A percentile compares a stretch with the other conserved stretches of the same genome.
These are phyloP conservation scores for Coniosporium tulheliwenetii DNA, from an alignment of 2,329 filamentous ascomycete species.

Conservation along the genomic window DNA sequence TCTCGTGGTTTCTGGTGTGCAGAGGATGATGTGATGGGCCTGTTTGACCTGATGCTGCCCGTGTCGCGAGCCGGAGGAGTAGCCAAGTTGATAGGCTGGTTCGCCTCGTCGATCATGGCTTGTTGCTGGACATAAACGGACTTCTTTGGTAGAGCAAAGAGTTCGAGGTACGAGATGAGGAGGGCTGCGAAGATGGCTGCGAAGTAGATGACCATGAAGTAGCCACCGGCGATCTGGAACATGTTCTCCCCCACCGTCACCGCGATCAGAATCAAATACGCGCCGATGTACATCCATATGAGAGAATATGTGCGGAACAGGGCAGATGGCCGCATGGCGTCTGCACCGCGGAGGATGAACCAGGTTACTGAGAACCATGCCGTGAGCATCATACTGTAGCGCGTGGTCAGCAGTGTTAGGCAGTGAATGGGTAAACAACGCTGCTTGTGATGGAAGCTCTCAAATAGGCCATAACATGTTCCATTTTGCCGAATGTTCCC, in stretches of 20 bases:
- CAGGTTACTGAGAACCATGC: constrained; percentile 70
- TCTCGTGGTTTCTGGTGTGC: constrained; percentile 3
- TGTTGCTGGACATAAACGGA: constrained; percentile 48
- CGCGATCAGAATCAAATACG: constrained; percentile 57
- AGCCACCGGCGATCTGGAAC: constrained; percentile 57
- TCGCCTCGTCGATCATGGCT: constrained; percentile 17
- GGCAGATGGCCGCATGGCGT: constrained; percentile 69
- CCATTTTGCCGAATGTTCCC: too few species aligned
- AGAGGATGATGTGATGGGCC: constrained; percentile 5
- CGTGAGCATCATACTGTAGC: constrained; percentile 56
- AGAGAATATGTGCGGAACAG: constrained; percentile 68
- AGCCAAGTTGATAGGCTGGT: too few species aligned
- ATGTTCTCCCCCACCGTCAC: constrained; percentile 65
- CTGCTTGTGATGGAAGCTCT: too few species aligned
- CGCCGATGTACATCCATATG: constrained; percentile 67
- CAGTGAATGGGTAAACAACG: too few species aligned
- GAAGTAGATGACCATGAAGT: constrained; percentile 69
- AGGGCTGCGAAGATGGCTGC: constrained; percentile 59
- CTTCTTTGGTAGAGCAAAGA: constrained; percentile 59
- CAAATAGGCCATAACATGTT: too few species aligned
- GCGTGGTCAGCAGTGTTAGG: too few species aligned
- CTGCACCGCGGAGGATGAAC: constrained; percentile 65
- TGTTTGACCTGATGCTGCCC: constrained; percentile 12
- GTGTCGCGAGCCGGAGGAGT: constrained; percentile 1
- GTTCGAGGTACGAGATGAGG: constrained; percentile 61